Evolutionary conservation across 2,329 filamentous ascomycete genomes (phyloP), one percentile per base, ranked within the genome.

Genomic region (Fusarium mundagurra): DNA sequence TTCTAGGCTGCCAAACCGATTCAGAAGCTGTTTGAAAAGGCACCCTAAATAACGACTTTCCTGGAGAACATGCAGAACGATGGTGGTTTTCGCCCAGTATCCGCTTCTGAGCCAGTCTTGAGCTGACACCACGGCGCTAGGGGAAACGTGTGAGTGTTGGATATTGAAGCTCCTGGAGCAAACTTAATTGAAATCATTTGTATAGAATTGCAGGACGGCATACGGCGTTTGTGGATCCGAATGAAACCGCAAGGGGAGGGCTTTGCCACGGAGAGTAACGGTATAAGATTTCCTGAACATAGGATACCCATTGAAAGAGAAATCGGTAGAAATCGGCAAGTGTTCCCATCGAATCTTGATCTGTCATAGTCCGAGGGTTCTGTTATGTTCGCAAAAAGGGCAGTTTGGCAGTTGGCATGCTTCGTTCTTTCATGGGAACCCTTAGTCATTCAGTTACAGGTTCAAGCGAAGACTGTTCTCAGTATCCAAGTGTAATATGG

Each of bases 1-100:
- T 67, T 43, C 18, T 73, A 95, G 93, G 94, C 93, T 57, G 94
- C 94, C 58, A 96, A 95, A 87, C 94, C 94, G 0, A 97, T 97
- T 67, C 92, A 95, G 82, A 75, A 73, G 47, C 65, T 75, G 27
- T 95, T 97, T 75, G 94, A 96, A 79, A 95, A 95, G 82, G 92
- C 89, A 22, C 86, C 84, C 12, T 89, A 43, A 72, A n/a, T 13
- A 22, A 12, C 27, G 10, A 13, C 34, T 27, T 48, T 43, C n/a
- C 31, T 43, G 14, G 24, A 36, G 24, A 9, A 36, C 38, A 39
- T 7, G 24, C 24, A 39, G 48, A n/a, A n/a, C 27, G 34, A 39
- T 47, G 9, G 10, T 27, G 24, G 18, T 9, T 16, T 29, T 18
- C 31, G 24, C 36, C 17, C 18, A 50, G 16, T 24, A 24, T 45